phyloP scores from a whole-genome alignment of 1,284 basidiomycete species.

The Melampsora larici-populina region DNA sequence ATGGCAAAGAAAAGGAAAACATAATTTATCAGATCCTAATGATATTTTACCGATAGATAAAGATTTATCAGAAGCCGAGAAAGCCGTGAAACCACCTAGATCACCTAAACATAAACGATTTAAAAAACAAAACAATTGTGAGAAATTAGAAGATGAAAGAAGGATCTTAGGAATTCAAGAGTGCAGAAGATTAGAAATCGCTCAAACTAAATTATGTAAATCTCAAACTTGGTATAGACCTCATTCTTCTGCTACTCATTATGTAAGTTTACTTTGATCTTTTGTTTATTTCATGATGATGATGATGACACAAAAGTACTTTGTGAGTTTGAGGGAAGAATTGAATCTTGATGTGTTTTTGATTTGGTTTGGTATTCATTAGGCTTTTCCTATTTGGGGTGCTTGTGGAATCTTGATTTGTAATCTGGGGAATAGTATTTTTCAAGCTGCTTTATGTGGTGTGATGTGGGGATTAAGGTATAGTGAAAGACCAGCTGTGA shows the following conservation, averaged over 20 bases:
- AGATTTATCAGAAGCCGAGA: slow-evolving; percentile 5
- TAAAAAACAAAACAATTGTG: not conserved
- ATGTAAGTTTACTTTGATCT: slow-evolving; percentile 7
- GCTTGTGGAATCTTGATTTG: slow-evolving; percentile 18
- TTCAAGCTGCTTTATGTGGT: slow-evolving; percentile 41
- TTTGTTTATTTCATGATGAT: not conserved
- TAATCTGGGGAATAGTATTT: slow-evolving; percentile 40
- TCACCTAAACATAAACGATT: not conserved
- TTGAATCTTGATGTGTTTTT: not conserved
- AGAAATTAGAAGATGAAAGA: slow-evolving; percentile 15
- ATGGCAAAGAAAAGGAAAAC: slow-evolving; percentile 8
- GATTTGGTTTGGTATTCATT: not conserved
- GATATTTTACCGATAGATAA: slow-evolving; percentile 13
- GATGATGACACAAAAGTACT: not conserved
- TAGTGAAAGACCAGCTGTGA: slow-evolving; percentile 25
- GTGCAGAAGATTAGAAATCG: not conserved
- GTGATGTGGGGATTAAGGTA: slow-evolving; percentile 43
- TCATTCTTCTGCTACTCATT: slow-evolving; percentile 40
- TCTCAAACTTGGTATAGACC: slow-evolving; percentile 43
- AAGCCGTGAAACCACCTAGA: not conserved
- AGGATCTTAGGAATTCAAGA: not conserved
- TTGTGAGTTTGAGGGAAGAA: not conserved
- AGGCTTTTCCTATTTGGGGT: slow-evolving; percentile 37
- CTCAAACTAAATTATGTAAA: slow-evolving; percentile 20
- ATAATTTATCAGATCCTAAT: slow-evolving; percentile 24